Conservation (phyloP, 768 basidiomycete genomes). For the Porpolomopsis calyptriformis region DNA sequence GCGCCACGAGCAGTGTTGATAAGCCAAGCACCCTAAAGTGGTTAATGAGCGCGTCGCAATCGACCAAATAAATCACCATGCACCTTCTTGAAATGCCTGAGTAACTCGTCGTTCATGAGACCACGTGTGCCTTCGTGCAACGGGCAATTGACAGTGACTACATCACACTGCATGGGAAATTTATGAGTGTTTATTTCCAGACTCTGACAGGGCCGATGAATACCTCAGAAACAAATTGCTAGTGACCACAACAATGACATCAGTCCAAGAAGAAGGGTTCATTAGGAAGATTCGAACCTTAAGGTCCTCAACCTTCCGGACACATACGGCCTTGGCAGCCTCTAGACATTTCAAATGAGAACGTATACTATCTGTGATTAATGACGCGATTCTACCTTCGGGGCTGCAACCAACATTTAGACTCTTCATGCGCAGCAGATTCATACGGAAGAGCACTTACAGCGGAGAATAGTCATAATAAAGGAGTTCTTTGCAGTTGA, state of each 20-base stretch:
- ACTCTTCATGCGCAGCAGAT: neutral
- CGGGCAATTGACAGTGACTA: conserved; percentile 82
- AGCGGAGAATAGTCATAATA: conserved; percentile 82
- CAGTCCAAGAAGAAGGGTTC: neutral
- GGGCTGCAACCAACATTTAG: neutral
- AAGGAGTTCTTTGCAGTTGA: conserved; percentile 82
- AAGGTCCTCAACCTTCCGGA: conserved; percentile 68
- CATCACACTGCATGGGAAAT: conserved; percentile 42
- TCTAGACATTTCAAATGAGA: conserved; percentile 23
- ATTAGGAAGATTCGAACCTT: conserved; percentile 37
- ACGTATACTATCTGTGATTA: neutral
- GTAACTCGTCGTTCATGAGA: conserved; percentile 70
- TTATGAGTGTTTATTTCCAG: neutral
- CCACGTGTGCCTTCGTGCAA: conserved; percentile 78
- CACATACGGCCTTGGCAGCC: conserved; percentile 55
- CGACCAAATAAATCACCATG: neutral
- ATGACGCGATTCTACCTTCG: neutral
- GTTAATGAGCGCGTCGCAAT: neutral
- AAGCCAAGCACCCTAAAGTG: conserved; percentile 61
- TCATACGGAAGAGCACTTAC: neutral
- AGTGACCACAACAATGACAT: neutral
- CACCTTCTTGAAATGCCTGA: conserved; percentile 76
- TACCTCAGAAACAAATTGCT: conserved; percentile 38
- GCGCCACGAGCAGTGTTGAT: conserved; percentile 92
- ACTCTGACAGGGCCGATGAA: neutral